Base-by-base conservation (phyloP, 2,329 filamentous ascomycete genomes). In the Ophiostoma montium region DNA sequence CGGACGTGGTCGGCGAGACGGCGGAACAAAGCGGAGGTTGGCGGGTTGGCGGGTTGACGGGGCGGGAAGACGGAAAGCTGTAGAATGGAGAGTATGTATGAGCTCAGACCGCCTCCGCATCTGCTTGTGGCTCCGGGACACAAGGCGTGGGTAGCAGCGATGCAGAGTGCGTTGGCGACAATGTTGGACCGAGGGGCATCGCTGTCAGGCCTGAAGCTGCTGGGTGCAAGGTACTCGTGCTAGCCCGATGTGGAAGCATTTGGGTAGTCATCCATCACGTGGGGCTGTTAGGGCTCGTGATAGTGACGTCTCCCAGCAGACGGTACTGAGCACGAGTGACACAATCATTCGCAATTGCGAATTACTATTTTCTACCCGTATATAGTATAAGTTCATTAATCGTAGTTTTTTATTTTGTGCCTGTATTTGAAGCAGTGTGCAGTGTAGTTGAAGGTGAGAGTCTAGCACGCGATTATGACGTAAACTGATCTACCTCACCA, bases 101-200 rank as follows among this genome's bases (percentile, higher is more conserved):
- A 8, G 8, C 15, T n/a, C 7, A 23, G 7, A 12, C 39, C 39
- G 23, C 15, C 12, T 42, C n/a, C 42, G 42, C 9, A 2, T 19
- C 13, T 33, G 36, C 3, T n/a, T 44, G 16, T n/a, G 12, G 4
- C 23, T 42, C 15, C 35, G 35, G 42, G 9, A 30, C 39, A 38
- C 32, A 33, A 36, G 18, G 31, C 32, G 32, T 15, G 18, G 31
- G 16, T 11, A 9, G 21, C 8, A 36, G 27, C 32, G 19, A 46
- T 46, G 19, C 44, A 27, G 9, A 32, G 32, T 36, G 44, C 31
- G 42, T 44, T 36, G 21, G 44, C 32, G 44, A 46, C 9, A 35
- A 27, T 46, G 31, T 31, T 46, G 31, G 31, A 19, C 43, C 32
- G 43, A 46, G 43, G 43, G 43, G 43, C 43, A 46, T 31, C 23